These are phyloP conservation scores for Colletotrichum lindemuthianum DNA, from an alignment of 2,329 filamentous ascomycete genomes.

Conservation along the genomic window DNA sequence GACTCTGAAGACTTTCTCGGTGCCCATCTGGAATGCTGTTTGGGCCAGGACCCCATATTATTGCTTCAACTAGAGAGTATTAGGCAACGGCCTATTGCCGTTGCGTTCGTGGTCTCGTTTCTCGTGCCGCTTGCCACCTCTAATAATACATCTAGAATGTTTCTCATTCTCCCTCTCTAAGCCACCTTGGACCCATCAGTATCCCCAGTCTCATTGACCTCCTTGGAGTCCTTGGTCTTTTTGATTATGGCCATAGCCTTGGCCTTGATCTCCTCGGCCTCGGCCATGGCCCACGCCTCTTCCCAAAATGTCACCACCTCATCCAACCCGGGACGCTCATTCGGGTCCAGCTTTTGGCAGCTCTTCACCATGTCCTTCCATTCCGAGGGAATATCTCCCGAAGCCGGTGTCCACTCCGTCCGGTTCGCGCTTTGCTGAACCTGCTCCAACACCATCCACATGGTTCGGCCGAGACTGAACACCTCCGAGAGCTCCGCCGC, in stretches of 20 bases:
- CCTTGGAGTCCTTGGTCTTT: too few species aligned
- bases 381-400: constrained; percentile 23
- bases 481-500: constrained; percentile 38
- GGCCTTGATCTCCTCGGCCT: neutral
- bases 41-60: too few species aligned
- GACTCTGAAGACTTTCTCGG: neutral
- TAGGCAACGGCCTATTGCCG: too few species aligned
- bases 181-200: too few species aligned
- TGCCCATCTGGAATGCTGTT: neutral
- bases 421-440: constrained; percentile 31
- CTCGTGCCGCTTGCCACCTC: too few species aligned
- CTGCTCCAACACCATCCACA: constrained; percentile 39
- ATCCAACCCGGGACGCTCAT: constrained; percentile 28
- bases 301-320: constrained; percentile 36
- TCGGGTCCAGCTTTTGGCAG: constrained; percentile 34
- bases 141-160: too few species aligned
- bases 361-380: constrained; percentile 32
- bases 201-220: too few species aligned
- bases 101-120: too few species aligned
- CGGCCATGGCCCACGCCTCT: neutral
- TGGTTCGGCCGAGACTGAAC: constrained; percentile 37
- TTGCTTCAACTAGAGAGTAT: too few species aligned
- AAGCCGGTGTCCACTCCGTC: constrained; percentile 23
- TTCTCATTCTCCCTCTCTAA: too few species aligned
- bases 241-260: too few species aligned